phyloP scores from a whole-genome alignment of 1,284 basidiomycete species.

The Caloboletus firmus region DNA sequence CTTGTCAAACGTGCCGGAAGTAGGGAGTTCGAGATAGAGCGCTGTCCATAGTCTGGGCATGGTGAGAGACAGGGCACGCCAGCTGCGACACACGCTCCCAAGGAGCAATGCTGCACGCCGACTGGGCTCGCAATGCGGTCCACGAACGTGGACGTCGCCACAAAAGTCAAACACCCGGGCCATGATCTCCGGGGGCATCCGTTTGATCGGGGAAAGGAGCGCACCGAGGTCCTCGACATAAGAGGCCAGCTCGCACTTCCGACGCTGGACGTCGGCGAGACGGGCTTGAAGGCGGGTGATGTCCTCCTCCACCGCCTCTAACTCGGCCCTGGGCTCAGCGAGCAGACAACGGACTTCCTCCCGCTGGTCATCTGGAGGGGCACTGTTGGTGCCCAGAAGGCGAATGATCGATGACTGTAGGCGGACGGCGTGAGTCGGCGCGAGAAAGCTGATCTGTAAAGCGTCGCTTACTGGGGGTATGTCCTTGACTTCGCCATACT shows the following conservation, averaged over 20 bases:
- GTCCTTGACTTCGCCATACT: slow-evolving; percentile 32
- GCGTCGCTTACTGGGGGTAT: slow-evolving; percentile 26
- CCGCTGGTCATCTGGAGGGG: slow-evolving; percentile 29
- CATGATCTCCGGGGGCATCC: slow-evolving; percentile 37
- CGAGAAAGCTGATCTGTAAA: neutral
- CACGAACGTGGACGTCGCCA: slow-evolving; percentile 27
- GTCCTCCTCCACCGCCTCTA: slow-evolving; percentile 26
- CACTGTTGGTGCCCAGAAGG: slow-evolving; percentile 27
- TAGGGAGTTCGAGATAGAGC: slow-evolving; percentile 33
- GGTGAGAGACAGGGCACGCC: slow-evolving; percentile 30
- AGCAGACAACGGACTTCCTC: slow-evolving; percentile 29
- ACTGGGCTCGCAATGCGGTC: slow-evolving; percentile 33
- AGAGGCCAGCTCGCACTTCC: slow-evolving; percentile 28
- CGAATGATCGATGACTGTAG: slow-evolving; percentile 33
- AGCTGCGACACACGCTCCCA: slow-evolving; percentile 30
- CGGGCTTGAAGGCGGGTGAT: slow-evolving; percentile 30
- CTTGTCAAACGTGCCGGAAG: slow-evolving; percentile 20
- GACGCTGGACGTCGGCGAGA: slow-evolving; percentile 31
- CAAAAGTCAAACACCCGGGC: slow-evolving; percentile 35
- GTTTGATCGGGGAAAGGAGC: slow-evolving; percentile 33
- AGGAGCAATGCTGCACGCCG: slow-evolving; percentile 31
- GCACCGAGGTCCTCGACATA: slow-evolving; percentile 35
- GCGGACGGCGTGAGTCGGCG: neutral
- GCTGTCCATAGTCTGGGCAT: slow-evolving; percentile 35
- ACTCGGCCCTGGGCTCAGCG: slow-evolving; percentile 29